Evolutionary conservation across 148 eudicot species (phyloP), one percentile per base, ranked within the genome.

Genomic region (Camellia sinensis): DNA sequence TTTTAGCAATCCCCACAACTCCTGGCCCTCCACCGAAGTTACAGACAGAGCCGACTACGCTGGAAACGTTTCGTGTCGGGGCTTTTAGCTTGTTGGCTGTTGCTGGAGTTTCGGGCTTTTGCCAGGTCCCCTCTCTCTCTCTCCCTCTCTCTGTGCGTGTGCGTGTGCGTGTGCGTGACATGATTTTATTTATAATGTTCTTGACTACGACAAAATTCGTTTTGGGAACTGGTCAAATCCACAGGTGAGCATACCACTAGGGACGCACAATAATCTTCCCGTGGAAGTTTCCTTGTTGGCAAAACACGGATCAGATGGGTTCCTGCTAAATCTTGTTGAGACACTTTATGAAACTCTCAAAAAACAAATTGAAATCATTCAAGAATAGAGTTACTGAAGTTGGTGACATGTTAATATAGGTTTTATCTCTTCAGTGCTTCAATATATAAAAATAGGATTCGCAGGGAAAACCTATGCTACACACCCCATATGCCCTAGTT

Each of bases 21-120:
- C 94, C 97, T 12, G 93, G 97, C 13, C 93, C 91, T 11, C 97
- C 99, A 57, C 97, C 98, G 50, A 89, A 91, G 82, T 79, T 96
- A 59, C 89, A 84, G 82, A 89, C 94, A 53, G 92, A 88, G 74
- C 80, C 92, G 14, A 80, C 83, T n/a, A 41, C 89, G 6, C 78
- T 92, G 64, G 98, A 93, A 80, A 85, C 79, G 22, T 93, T 90
- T 85, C 93, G 92, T 62, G 87, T 67, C 29, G 87, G 94, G 81
- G 97, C 97, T 71, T 96, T 92, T 81, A 86, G 97, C 85, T 88
- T 96, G 84, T 87, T 92, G 64, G 91, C 98, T 53, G 75, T 95
- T 59, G 93, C 97, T 19, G 99, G 93, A 82, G 82, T 93, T 48
- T 93, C 97, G 18, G 95, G 99, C 74, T 89, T 91, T 86, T 95